Evolutionary conservation across 2,329 filamentous ascomycete species (phyloP).

Genomic region (Setomelanomma holmii): DNA sequence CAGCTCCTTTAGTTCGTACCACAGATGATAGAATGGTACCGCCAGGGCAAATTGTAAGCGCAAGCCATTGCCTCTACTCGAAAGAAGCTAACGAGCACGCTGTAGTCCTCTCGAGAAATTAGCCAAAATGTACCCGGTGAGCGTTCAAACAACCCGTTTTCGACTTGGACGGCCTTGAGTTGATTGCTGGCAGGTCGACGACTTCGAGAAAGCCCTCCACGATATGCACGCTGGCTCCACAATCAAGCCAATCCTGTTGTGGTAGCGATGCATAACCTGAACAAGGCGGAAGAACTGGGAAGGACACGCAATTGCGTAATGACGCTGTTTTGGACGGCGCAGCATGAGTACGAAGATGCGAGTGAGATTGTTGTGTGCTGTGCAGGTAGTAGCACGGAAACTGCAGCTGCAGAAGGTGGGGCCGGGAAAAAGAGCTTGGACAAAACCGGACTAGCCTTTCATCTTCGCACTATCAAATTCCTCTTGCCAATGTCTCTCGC

Average conservation of each 20-base stretch:
- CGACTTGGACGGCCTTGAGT: not conserved
- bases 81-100: not conserved
- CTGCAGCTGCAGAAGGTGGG: too few species aligned
- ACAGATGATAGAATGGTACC: constrained; percentile 58
- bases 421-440: too few species aligned
- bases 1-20: constrained; percentile 49
- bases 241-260: constrained; percentile 53
- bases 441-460: too few species aligned
- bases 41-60: constrained; percentile 52
- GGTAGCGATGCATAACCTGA: constrained; percentile 32
- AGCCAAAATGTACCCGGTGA: constrained; percentile 51
- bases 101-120: constrained; percentile 53
- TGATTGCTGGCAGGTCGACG: constrained; percentile 40
- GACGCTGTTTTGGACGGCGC: too few species aligned
- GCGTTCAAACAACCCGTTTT: not conserved
- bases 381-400: too few species aligned
- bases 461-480: too few species aligned
- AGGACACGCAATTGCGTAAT: too few species aligned
- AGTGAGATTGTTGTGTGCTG: too few species aligned
- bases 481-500: too few species aligned
- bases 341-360: too few species aligned
- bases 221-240: constrained; percentile 52
- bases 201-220: constrained; percentile 50
- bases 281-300: too few species aligned
- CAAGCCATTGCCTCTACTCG: not conserved